A percentile compares a stretch with the other conserved stretches of the same genome.
These are phyloP conservation scores for Chrysoporthe deuterocubensis DNA, from an alignment of 2,329 filamentous ascomycete species.

Conservation along the genomic window DNA sequence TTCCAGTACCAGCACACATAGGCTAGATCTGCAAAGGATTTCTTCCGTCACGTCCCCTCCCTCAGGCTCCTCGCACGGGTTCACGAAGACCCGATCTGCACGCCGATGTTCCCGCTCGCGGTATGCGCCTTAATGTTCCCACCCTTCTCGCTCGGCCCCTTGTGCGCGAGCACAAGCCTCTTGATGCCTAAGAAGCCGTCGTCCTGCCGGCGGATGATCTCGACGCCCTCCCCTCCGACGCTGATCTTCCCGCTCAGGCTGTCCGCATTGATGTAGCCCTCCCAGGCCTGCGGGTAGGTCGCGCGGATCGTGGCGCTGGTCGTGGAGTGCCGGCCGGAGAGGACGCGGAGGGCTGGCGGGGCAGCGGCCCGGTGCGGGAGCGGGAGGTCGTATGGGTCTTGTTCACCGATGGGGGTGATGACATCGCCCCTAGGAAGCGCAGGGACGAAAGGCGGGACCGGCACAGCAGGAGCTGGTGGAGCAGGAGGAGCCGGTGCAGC, in stretches of 20 bases:
- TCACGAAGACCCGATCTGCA: slow-evolving; percentile 9
- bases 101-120: slow-evolving; percentile 19
- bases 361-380: slow-evolving; percentile 9
- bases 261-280: slow-evolving; percentile 47
- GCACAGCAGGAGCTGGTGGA: background rate
- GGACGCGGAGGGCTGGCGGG: slow-evolving; percentile 37
- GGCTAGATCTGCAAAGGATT: background rate
- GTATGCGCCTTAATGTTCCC: slow-evolving; percentile 21
- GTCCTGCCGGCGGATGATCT: slow-evolving; percentile 38
- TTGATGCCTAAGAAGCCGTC: slow-evolving; percentile 40
- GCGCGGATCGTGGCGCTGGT: slow-evolving; percentile 50
- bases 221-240: slow-evolving; percentile 48
- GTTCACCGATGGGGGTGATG: slow-evolving; percentile 26
- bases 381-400: slow-evolving; percentile 29
- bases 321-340: slow-evolving; percentile 48
- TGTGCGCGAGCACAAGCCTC: slow-evolving; percentile 42
- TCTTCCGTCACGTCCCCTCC: background rate
- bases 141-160: slow-evolving; percentile 42
- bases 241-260: slow-evolving; percentile 46
- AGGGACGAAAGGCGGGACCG: background rate
- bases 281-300: slow-evolving; percentile 54
- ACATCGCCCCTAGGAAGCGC: background rate
- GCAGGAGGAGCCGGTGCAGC: background rate
- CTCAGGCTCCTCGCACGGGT: background rate
- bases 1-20: too few relatives aligned